Conservation (phyloP, 176 grass and related monocot species). For the Rhynchospora tenuis region DNA sequence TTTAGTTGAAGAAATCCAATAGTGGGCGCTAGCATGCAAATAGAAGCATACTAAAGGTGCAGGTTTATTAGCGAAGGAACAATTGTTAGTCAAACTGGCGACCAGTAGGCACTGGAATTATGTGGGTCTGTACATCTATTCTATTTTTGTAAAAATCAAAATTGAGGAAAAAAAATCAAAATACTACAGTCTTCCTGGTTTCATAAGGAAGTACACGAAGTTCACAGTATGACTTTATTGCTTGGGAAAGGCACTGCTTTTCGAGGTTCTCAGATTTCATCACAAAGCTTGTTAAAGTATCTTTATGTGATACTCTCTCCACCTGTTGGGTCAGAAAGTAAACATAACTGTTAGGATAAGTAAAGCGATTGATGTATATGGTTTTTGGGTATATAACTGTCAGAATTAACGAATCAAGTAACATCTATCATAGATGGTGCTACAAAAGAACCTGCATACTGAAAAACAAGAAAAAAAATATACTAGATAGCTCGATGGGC, state of each 20-base stretch:
- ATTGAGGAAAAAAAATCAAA: constrained; percentile 36
- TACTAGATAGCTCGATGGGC: not conserved
- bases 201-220: constrained; percentile 81
- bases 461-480: constrained; percentile 2
- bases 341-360: not conserved
- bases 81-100: too few relatives aligned
- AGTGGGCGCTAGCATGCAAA: not conserved
- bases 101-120: too few relatives aligned
- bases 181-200: constrained; percentile 73
- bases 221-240: constrained; percentile 87
- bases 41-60: not conserved
- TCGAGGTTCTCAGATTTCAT: constrained; percentile 92
- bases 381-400: too few relatives aligned
- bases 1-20: too few relatives aligned
- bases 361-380: not conserved
- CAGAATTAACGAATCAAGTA: not conserved
- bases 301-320: constrained; percentile 81
- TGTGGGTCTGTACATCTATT: constrained; percentile 11
- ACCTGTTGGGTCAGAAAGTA: constrained; percentile 39
- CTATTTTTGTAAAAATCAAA: constrained; percentile 18
- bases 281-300: constrained; percentile 71
- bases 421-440: not conserved
- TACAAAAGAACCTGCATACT: not conserved
- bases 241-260: constrained; percentile 81
- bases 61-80: not conserved